phyloP scores from a whole-genome alignment of 1,139 yeast species.

The Yamadazyma kanchanaburiensis region DNA sequence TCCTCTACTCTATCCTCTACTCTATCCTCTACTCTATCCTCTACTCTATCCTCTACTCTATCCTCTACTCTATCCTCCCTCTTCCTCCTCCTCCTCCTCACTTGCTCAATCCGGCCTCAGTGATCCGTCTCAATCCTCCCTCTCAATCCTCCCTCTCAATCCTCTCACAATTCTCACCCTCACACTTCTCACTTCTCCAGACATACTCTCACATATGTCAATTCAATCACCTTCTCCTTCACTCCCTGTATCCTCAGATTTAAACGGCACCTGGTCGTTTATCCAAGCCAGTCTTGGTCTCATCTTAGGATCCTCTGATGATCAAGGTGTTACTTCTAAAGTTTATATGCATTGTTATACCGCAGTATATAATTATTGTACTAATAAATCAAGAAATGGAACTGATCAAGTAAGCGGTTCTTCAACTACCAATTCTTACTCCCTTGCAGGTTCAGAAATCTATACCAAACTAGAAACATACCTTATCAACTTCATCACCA shows the following conservation, averaged over 20 bases:
- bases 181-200: too few species aligned
- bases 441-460: slow-evolving; percentile 83
- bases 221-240: too few species aligned
- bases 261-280: slow-evolving; percentile 71
- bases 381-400: slow-evolving; percentile 60
- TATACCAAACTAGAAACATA: slow-evolving; percentile 70
- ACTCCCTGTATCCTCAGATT: slow-evolving; percentile 41
- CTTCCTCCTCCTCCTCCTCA: too few species aligned
- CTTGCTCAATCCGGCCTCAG: too few species aligned
- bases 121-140: too few species aligned
- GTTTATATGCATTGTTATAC: slow-evolving; percentile 77
- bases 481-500: slow-evolving; percentile 57
- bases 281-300: slow-evolving; percentile 72
- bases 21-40: too few species aligned
- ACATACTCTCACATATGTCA: too few species aligned
- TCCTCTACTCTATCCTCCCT: too few species aligned
- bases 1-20: too few species aligned
- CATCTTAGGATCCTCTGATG: slow-evolving; percentile 65
- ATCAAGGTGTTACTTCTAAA: slow-evolving; percentile 62
- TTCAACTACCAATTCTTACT: slow-evolving; percentile 30
- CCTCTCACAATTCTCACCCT: too few species aligned
- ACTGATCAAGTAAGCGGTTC: slow-evolving; percentile 11
- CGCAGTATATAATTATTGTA: slow-evolving; percentile 92
- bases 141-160: too few species aligned
- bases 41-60: too few species aligned